Percentiles rank a stretch among this genome's conserved stretches.
Evolutionary conservation across 2,329 filamentous ascomycete species (phyloP).

Genomic region (Cladosporium sp.): DNA sequence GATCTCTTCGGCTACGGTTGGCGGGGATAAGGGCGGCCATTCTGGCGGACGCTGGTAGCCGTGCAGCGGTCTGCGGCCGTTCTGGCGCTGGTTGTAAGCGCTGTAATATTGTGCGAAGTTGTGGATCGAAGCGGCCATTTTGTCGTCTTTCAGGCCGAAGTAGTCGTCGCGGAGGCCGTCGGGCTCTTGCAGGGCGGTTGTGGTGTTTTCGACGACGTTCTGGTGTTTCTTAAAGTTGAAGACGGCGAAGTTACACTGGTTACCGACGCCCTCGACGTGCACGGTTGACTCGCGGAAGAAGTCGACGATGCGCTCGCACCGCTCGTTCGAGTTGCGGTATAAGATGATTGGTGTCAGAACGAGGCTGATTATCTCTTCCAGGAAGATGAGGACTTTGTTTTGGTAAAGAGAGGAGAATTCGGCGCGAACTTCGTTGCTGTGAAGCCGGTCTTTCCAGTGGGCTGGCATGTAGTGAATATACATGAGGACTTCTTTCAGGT

Average conservation of each 20-base stretch:
- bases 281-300: slow-evolving; percentile 98
- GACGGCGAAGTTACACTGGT: slow-evolving; percentile 95
- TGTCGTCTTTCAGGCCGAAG: slow-evolving; percentile 91
- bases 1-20: slow-evolving; percentile 27
- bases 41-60: slow-evolving; percentile 35
- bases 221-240: slow-evolving; percentile 92
- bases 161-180: slow-evolving; percentile 78
- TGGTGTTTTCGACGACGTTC: slow-evolving; percentile 45
- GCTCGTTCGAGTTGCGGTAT: slow-evolving; percentile 80
- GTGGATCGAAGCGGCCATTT: slow-evolving; percentile 97
- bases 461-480: slow-evolving; percentile 90
- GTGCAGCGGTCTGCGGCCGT: slow-evolving; percentile 27
- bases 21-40: slow-evolving; percentile 33
- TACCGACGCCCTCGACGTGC: slow-evolving; percentile 92
- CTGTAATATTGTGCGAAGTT: slow-evolving; percentile 90
- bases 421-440: slow-evolving; percentile 87
- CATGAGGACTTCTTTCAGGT: slow-evolving; percentile 82
- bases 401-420: slow-evolving; percentile 93
- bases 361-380: slow-evolving; percentile 90
- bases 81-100: slow-evolving; percentile 32
- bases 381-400: slow-evolving; percentile 84
- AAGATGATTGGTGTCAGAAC: slow-evolving; percentile 88
- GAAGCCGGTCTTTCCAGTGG: slow-evolving; percentile 85
- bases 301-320: slow-evolving; percentile 89
- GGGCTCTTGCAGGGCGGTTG: slow-evolving; percentile 37